Evolutionary conservation across 1,139 yeast genomes (phyloP), one percentile per base, ranked within the genome.

Genomic region (Schwanniomyces etchellsii): DNA sequence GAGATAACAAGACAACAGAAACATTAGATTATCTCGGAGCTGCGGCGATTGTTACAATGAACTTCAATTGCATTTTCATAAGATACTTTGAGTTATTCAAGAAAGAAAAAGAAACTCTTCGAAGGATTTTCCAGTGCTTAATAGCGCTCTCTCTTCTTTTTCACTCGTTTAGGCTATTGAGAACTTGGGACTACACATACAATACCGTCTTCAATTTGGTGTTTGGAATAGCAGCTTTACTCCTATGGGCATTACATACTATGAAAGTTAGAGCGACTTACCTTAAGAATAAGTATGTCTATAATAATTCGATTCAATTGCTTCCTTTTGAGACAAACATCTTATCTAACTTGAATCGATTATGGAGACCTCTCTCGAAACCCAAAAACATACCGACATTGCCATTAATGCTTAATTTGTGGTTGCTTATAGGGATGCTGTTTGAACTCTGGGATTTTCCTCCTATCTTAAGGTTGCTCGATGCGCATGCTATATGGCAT

Each of bases 401-500:
- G 4, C 74, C 74, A 1, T 50, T 64, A 2, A 38, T 45, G 5
- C 50, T 66, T 21, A 65, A 64, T 36, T 2, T 52, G 2, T 57
- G 66, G 56, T 40, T 67, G 24, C 29, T 62, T 9, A 13, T 43
- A 5, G 64, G 70, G 1, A 55, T 65, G 45, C 35, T 48, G n/a
- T 55, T 67, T 27, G 74, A 67, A 35, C 34, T 64, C 12, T 43
- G 48, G 24, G 74, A 67, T 34, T 65, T 64, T 34, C 48, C 48
- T 11, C 73, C 73, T 1, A 32, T 52, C 33, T 36, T 25, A 13
- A 45, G 55, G 27, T 40, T 66, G 15, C 34, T 67, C 1, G 74
- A 67, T 40, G 67, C 68, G 7, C 74, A 67, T 45, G 44, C 66
- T 6, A 35, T 67, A 9, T 67, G 74, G 74, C 74, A 67, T 37